Evolutionary conservation across 306 rosid species (phyloP).

Genomic region (Acmispon strigosus): DNA sequence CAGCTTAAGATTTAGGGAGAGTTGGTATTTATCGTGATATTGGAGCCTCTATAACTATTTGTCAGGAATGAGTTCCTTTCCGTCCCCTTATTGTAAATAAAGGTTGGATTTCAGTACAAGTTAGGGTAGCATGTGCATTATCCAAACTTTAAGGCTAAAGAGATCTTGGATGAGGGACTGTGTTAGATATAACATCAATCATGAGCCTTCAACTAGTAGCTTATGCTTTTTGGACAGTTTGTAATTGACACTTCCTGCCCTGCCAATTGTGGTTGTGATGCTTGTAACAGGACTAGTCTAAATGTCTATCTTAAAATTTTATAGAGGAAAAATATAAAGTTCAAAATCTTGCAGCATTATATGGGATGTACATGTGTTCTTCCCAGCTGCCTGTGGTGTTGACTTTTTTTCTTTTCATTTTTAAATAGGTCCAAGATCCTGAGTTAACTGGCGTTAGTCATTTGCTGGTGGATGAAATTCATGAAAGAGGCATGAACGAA

Average conservation of each 20-base stretch:
- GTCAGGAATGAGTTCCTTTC: neutral
- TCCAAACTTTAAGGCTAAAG: neutral
- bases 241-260: neutral
- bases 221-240: neutral
- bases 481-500: constrained; percentile 99
- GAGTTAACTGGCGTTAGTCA: constrained; percentile 76
- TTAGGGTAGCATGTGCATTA: neutral
- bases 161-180: neutral
- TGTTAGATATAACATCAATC: neutral
- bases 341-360: neutral
- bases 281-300: neutral
- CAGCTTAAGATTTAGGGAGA: neutral
- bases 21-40: neutral
- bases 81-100: neutral
- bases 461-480: constrained; percentile 96
- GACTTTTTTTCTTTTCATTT: constrained; percentile 25
- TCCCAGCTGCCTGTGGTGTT: constrained; percentile 12
- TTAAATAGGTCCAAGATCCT: constrained; percentile 83
- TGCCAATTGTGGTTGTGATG: neutral
- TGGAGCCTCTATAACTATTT: neutral
- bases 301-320: constrained; percentile 12
- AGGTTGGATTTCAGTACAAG: neutral
- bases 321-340: neutral
- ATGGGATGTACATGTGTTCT: constrained; percentile 13
- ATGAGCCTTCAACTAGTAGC: neutral